Evolutionary conservation across 2,329 filamentous ascomycete species (phyloP), one percentile per base, ranked within the genome.

Genomic region (Fusarium sp.): DNA sequence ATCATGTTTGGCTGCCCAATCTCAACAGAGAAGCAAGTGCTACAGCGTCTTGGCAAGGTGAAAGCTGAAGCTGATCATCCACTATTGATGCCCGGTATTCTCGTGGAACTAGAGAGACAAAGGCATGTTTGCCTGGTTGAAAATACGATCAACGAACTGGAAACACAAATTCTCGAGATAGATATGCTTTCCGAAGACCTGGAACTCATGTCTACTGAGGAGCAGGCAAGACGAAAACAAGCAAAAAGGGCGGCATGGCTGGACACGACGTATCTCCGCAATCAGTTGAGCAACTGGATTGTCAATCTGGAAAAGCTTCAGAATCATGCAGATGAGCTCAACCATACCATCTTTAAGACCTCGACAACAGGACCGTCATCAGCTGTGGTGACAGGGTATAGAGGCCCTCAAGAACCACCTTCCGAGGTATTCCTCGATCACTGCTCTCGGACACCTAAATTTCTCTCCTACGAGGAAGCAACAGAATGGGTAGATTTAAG

Each of bases 1-100:
- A 34, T 72, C 3, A 31, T 67, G 40, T 72, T 64, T n/a, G 70
- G 67, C 20, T 68, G 70, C 10, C 40, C 70, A 0, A n/a, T 61
- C 0, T 61, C 63, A 7, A 35, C 58, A 18, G 67, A 70, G 7
- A 29, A 56, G 6, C 29, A 70, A 6, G 24, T 72, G 8, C 9
- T 67, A 3, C 45, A 13, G 11, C 42, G 70, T 1, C 24, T 72
- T 0, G 24, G 7, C 10, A 47, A 5, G 6, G 34, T 18, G 2
- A 40, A 7, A 2, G 22, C 29, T 0, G 67, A 72, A 29, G 47
- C 40, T 3, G 14, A 7, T 10, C 42, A 72, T 10, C 67, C 67
- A 5, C 34, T 72, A 2, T 31, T 72, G 2, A 31, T 70, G n/a
- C n/a, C 67, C 0, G 47, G 63, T 0, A 65, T 72, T 2, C 2